Evolutionary conservation across 116 monocot species (phyloP).

Genomic region (Zostera marina): DNA sequence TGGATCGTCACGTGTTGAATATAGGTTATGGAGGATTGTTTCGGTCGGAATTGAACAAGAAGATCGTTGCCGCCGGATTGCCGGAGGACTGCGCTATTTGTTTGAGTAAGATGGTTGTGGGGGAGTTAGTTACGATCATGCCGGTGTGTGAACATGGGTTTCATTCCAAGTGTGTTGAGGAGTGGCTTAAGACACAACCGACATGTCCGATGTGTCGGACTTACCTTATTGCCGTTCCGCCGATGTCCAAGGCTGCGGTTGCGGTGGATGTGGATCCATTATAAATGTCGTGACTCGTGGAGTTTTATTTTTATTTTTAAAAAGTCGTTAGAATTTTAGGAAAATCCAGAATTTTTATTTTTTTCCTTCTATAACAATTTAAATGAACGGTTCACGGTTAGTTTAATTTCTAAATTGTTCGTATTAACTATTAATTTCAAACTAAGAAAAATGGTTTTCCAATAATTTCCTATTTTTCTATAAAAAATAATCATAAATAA

Average conservation of each 20-base stretch:
- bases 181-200: conserved; percentile 36
- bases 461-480: too few species aligned
- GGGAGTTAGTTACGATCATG: conserved; percentile 57
- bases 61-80: conserved; percentile 18
- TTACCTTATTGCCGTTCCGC: not conserved
- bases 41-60: conserved; percentile 10
- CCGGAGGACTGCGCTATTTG: conserved; percentile 59
- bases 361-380: too few species aligned
- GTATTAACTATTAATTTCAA: too few species aligned
- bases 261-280: not conserved
- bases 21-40: not conserved
- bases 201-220: conserved; percentile 61
- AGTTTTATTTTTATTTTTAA: too few species aligned
- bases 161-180: conserved; percentile 61
- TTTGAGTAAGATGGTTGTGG: conserved; percentile 24
- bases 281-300: not conserved
- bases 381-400: too few species aligned
- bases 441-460: too few species aligned
- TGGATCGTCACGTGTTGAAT: not conserved
- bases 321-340: too few species aligned
- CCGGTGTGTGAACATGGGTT: conserved; percentile 45
- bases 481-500: too few species aligned
- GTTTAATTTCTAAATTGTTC: too few species aligned
- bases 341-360: too few species aligned
- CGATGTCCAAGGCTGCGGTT: not conserved